Base-by-base conservation (phyloP, 768 basidiomycete genomes). In the Mycena vitilis region DNA sequence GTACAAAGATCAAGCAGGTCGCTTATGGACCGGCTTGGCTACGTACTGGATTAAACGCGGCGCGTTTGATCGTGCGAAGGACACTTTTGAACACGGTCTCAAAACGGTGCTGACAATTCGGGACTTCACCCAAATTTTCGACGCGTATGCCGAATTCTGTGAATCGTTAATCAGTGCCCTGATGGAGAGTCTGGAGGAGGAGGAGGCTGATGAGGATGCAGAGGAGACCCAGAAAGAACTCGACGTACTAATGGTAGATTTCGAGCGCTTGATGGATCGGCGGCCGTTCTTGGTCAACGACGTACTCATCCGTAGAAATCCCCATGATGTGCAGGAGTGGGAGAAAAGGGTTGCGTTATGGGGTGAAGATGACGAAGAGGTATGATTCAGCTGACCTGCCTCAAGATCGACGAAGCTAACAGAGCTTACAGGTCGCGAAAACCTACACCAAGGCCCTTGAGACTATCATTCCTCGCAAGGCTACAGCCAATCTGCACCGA, bases 271-370 rank as follows among this genome's bases (percentile, higher is more conserved):
- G 72, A 97, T 97, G 86, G 98, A 99, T 78, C 86, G 96, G 56
- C 81, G 98, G 76, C 97, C 95, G 3, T 99, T 99, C 86, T 83
- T 99, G 69, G 90, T 98, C 53, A 99, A 99, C 74, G 96, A 98
- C 74, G 98, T 99, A 15, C 81, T 99, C 18, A 78, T 99, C 42
- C 83, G 98, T 69, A 84, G 98, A 74, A 99, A 99, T 83, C 94
- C 95, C 6, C 94, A 98, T 73, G 98, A 99, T 74, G 98, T 99
- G 2, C 95, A 98, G 72, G 98, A 99, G 78, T 99, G 98, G 98
- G 98, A 99, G 82, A 99, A 99, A 80, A 85, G 97, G 42, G 88
- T 99, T 22, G 96, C 96, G 2, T 80, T 99, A 34, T 97, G 90
- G 87, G 98, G 93, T 4, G 91, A 96, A 61, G 89, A 98, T 72